Percentiles rank a stretch among this genome's conserved stretches.
phyloP scores from a whole-genome alignment of 352 stramenopile species.

The Phytophthora ohioensis region DNA sequence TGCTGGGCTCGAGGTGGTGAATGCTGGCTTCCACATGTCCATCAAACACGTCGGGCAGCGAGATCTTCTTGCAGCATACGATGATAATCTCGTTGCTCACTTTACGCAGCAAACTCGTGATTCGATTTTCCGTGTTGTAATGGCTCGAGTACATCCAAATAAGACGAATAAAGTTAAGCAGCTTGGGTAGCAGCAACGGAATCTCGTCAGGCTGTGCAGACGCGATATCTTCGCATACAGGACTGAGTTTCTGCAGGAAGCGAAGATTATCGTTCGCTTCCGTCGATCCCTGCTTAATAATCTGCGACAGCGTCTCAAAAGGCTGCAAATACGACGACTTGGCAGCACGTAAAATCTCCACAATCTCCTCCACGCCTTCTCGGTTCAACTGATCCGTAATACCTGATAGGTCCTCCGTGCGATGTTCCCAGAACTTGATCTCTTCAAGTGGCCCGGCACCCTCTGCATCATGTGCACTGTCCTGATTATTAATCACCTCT shows the following conservation, averaged over 20 bases:
- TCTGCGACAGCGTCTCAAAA: slow-evolving; percentile 93
- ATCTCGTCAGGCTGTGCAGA: slow-evolving; percentile 90
- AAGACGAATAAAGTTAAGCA: slow-evolving; percentile 94
- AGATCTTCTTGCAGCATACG: slow-evolving; percentile 91
- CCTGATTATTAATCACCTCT: slow-evolving; percentile 96
- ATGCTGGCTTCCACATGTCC: slow-evolving; percentile 93
- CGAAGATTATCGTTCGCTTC: slow-evolving; percentile 96
- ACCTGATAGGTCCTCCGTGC: slow-evolving; percentile 92
- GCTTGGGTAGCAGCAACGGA: slow-evolving; percentile 89
- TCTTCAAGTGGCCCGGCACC: slow-evolving; percentile 93
- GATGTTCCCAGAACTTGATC: slow-evolving; percentile 96
- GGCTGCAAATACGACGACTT: slow-evolving; percentile 95
- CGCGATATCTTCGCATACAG: slow-evolving; percentile 91
- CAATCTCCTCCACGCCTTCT: slow-evolving; percentile 91
- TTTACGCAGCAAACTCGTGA: slow-evolving; percentile 93
- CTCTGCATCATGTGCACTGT: slow-evolving; percentile 92
- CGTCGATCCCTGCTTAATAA: slow-evolving; percentile 92
- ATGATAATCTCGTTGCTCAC: slow-evolving; percentile 96
- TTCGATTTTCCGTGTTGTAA: slow-evolving; percentile 95
- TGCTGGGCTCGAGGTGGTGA: slow-evolving; percentile 90
- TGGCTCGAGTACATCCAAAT: slow-evolving; percentile 94
- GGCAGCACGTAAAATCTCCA: slow-evolving; percentile 84
- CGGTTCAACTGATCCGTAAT: slow-evolving; percentile 95
- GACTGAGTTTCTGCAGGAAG: slow-evolving; percentile 93
- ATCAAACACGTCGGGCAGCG: slow-evolving; percentile 92